phyloP scores from a whole-genome alignment of 495 filamentous ascomycete species.

The Xanthoparmelia taractica region DNA sequence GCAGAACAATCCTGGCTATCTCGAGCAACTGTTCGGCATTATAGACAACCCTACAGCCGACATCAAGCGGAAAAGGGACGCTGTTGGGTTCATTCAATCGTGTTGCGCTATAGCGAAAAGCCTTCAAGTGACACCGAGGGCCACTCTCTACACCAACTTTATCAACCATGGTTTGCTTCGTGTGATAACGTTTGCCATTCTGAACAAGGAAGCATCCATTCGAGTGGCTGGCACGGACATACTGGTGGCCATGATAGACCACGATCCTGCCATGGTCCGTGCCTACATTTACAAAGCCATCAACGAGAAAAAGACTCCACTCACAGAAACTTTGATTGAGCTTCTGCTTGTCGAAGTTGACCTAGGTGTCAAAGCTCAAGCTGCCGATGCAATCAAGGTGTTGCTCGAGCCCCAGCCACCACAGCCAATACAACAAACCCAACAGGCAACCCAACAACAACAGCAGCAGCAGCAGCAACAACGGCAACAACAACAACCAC shows the following conservation, averaged over 20 bases:
- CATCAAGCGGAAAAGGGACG: slow-evolving; percentile 76
- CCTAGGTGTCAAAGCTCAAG: slow-evolving; percentile 89
- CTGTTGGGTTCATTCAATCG: slow-evolving; percentile 92
- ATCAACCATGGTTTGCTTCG: slow-evolving; percentile 77
- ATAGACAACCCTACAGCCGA: slow-evolving; percentile 61
- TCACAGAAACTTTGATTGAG: slow-evolving; percentile 92
- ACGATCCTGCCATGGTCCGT: slow-evolving; percentile 90
- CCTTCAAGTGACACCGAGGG: slow-evolving; percentile 71
- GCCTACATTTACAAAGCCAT: slow-evolving; percentile 86
- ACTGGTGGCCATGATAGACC: slow-evolving; percentile 87
- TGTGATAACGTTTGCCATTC: slow-evolving; percentile 86
- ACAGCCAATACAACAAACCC: slow-evolving; percentile 33
- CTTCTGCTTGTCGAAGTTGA: slow-evolving; percentile 85
- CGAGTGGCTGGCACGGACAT: slow-evolving; percentile 92
- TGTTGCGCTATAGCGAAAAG: slow-evolving; percentile 93
- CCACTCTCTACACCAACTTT: slow-evolving; percentile 80
- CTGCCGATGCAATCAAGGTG: slow-evolving; percentile 92
- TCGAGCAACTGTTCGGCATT: slow-evolving; percentile 84
- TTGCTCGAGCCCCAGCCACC: slow-evolving; percentile 69
- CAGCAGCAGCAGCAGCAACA: slow-evolving; percentile 22
- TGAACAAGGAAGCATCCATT: slow-evolving; percentile 73
- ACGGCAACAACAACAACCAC: neutral
- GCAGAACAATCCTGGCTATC: slow-evolving; percentile 65
- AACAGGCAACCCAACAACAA: slow-evolving; percentile 9
- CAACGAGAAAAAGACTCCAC: slow-evolving; percentile 71